These are phyloP conservation scores for Podila clonocystis DNA, from an alignment of 192 early-diverging fungal species.

Conservation along the genomic window DNA sequence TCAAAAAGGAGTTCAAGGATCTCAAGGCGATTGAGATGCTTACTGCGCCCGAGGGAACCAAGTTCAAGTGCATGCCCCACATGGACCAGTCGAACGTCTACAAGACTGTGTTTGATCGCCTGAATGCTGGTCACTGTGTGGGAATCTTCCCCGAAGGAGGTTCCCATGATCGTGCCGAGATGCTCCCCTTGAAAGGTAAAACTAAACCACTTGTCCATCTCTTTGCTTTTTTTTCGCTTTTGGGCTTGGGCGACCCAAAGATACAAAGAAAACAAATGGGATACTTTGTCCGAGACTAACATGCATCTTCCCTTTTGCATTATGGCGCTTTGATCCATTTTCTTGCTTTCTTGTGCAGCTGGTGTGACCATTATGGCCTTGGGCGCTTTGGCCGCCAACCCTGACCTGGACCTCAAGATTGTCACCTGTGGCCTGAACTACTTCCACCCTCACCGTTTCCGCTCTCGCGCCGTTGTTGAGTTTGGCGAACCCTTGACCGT, in stretches of 20 bases:
- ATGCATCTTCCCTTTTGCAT: conserved; percentile 4
- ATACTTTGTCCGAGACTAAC: not conserved
- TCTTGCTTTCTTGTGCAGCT: conserved; percentile 49
- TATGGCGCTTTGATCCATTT: not conserved
- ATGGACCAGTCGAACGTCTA: conserved; percentile 93
- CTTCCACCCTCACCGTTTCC: conserved; percentile 95
- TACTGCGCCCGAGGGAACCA: conserved; percentile 64
- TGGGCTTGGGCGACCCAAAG: not conserved
- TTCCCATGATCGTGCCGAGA: conserved; percentile 94
- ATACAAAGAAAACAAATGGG: no score
- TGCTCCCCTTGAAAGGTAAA: conserved; percentile 93
- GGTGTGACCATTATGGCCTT: conserved; percentile 88
- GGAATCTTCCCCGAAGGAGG: conserved; percentile 99
- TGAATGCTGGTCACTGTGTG: conserved; percentile 80
- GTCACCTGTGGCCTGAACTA: conserved; percentile 95
- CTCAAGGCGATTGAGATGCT: conserved; percentile 70
- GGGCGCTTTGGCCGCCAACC: conserved; percentile 88
- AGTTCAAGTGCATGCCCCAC: conserved; percentile 80
- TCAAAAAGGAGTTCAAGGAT: conserved; percentile 84
- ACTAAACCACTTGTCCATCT: not conserved
- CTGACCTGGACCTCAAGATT: conserved; percentile 89
- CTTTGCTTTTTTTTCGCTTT: not conserved
- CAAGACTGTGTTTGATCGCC: conserved; percentile 78
- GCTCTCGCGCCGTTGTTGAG: conserved; percentile 97
- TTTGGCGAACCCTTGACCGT: conserved; percentile 93